Evolutionary conservation across 2,329 filamentous ascomycete species (phyloP).

Genomic region (Daldinia eschscholtzii): DNA sequence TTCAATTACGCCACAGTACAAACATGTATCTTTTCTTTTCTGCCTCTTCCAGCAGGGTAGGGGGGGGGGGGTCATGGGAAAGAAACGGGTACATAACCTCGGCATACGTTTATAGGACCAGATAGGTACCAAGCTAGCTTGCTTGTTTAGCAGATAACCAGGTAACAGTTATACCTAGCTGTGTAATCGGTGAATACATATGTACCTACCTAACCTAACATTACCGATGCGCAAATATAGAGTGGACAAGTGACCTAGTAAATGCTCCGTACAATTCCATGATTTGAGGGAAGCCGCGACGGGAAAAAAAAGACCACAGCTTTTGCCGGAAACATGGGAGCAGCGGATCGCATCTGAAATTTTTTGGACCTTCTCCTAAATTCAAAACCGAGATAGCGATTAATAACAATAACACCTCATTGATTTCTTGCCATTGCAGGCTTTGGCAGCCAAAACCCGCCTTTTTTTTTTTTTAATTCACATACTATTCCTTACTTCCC

Average conservation of each 20-base stretch:
- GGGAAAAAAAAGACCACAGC: constrained; percentile 22
- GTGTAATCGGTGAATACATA: constrained; percentile 15
- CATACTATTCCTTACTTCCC: constrained; percentile 3
- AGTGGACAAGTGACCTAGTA: constrained; percentile 3
- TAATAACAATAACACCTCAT: constrained; percentile 31
- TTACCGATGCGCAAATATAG: constrained; percentile 30
- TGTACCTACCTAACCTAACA: constrained; percentile 15
- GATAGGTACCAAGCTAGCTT: constrained; percentile 7
- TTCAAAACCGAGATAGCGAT: constrained; percentile 29
- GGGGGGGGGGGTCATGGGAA: constrained; percentile 5
- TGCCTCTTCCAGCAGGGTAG: not conserved
- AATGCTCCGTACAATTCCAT: constrained; percentile 32
- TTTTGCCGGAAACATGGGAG: constrained; percentile 40
- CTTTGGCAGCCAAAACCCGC: constrained; percentile 23
- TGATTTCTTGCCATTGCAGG: constrained; percentile 36
- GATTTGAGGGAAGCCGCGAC: constrained; percentile 20
- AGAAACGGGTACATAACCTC: constrained; percentile 39
- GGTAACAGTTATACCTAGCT: not conserved
- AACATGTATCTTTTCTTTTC: constrained; percentile 2
- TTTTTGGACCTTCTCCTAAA: constrained; percentile 31
- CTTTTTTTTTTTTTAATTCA: constrained; percentile 15
- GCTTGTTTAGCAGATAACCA: constrained; percentile 8
- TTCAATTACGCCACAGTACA: constrained; percentile 1
- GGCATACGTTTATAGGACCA: constrained; percentile 20
- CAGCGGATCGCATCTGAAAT: constrained; percentile 9